Conservation (phyloP, 371 early-diverging fungal species). For the Blakeslea trispora region DNA sequence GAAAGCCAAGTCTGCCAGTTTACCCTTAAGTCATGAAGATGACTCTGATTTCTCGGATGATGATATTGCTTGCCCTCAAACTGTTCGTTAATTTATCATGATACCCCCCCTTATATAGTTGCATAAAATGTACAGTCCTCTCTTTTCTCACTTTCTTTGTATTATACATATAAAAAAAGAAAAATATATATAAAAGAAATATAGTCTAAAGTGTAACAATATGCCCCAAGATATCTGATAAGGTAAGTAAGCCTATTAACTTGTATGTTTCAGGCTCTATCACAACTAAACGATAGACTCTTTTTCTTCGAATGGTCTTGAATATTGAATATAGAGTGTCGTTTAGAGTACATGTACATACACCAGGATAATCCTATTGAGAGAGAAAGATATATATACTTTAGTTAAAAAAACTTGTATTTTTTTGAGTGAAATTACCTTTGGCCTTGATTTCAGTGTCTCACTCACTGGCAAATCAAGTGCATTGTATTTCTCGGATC, state of each 20-base stretch:
- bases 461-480: slow-evolving; percentile 78
- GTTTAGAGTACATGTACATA: slow-evolving; percentile 78
- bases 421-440: no score
- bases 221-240: slow-evolving; percentile 77
- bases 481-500: slow-evolving; percentile 41
- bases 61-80: background rate
- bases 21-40: no score
- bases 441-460: slow-evolving; percentile 69
- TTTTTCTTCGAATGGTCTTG: slow-evolving; percentile 71
- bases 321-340: slow-evolving; percentile 84
- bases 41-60: background rate
- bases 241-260: slow-evolving; percentile 75
- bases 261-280: slow-evolving; percentile 71
- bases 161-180: no score
- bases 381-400: no score
- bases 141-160: no score
- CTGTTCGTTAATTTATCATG: background rate
- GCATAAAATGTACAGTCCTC: no score
- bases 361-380: slow-evolving; percentile 75
- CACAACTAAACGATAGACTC: slow-evolving; percentile 83
- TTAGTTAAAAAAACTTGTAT: no score
- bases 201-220: slow-evolving; percentile 30
- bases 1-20: background rate
- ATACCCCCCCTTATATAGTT: background rate
- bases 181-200: no score